Evolutionary conservation across 371 early-diverging fungal species (phyloP), one percentile per base, ranked within the genome.

Genomic region (Rhizopus arrhizus): DNA sequence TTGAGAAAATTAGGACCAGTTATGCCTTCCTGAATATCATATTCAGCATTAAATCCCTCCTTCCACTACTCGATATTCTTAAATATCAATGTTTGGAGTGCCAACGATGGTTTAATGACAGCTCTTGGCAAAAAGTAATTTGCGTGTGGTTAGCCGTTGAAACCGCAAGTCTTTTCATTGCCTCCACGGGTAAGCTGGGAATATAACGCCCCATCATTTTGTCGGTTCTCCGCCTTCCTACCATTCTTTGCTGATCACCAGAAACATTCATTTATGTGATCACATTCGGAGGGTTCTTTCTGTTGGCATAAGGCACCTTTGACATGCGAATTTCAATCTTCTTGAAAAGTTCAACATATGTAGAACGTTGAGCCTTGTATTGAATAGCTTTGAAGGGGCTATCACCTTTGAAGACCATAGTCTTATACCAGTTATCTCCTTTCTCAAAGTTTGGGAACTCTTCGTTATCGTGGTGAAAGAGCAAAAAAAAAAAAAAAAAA

Each of bases 141-240:
- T 22, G 22, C 22, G 22, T 22, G 22, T 22, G 22, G 22, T 22
- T 22, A 2, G 22, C 22, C 22, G 22, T 22, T 22, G 22, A 22
- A 22, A 22, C 22, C 22, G 22, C 22, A 22, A 22, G 22, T 0
- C 2, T 22, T 22, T 22, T 38, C 42, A 64, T 54, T 36, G 48
- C 31, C n/a, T 58, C 54, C 8, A 64, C 49, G 9, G 58, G 64
- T 3, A 64, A 16, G 28, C 48, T 48, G 5, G 58, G 48, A 38
- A 38, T 38, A 43, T 62, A 56, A 28, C 56, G 56, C 0, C 62
- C 62, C 0, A 62, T 43, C 50, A 56, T 62, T 5, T 50, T 31
- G 22, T 62, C 62, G 5, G 52, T 56, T 1, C 43, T 22, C 62
- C 56, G 56, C 34, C 62, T 41, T 4, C 56, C 62, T 13, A 51